Conservation (phyloP, 2,329 filamentous ascomycete genomes). For the Neofusicoccum cordaticola region DNA sequence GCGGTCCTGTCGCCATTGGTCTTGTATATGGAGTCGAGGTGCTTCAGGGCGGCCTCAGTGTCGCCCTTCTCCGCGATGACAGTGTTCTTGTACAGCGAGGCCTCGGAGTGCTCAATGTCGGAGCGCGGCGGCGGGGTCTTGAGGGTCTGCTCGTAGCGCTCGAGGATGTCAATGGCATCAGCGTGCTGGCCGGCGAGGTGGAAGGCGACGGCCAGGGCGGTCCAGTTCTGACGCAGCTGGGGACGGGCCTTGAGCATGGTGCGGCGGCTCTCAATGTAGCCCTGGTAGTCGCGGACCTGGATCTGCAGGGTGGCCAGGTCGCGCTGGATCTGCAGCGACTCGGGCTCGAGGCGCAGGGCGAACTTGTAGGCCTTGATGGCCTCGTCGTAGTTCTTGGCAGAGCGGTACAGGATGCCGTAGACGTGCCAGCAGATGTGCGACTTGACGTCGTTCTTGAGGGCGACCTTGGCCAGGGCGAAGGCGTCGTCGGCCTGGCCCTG, state of each 20-base stretch:
- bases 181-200: conserved; percentile 82
- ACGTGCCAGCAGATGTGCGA: conserved; percentile 99
- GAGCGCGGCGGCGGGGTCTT: conserved; percentile 73
- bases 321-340: conserved; percentile 87
- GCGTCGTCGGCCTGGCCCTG: conserved; percentile 92
- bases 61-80: conserved; percentile 91
- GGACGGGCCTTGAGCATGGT: conserved; percentile 85
- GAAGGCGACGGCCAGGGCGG: conserved; percentile 88
- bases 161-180: conserved; percentile 87
- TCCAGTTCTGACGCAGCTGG: conserved; percentile 88
- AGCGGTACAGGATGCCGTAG: conserved; percentile 88
- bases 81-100: conserved; percentile 89
- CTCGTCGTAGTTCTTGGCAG: conserved; percentile 97
- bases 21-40: conserved; percentile 76
- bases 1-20: conserved; percentile 78
- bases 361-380: conserved; percentile 99
- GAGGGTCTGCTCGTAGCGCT: conserved; percentile 88
- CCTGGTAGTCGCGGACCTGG: conserved; percentile 93
- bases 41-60: conserved; percentile 76
- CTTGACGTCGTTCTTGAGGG: conserved; percentile 95
- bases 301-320: conserved; percentile 91
- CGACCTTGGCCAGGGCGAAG: conserved; percentile 87
- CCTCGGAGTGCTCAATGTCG: conserved; percentile 92
- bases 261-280: conserved; percentile 85
- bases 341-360: conserved; percentile 88